phyloP scores from a whole-genome alignment of 345 rosid species.

The Heritiera fomes region DNA sequence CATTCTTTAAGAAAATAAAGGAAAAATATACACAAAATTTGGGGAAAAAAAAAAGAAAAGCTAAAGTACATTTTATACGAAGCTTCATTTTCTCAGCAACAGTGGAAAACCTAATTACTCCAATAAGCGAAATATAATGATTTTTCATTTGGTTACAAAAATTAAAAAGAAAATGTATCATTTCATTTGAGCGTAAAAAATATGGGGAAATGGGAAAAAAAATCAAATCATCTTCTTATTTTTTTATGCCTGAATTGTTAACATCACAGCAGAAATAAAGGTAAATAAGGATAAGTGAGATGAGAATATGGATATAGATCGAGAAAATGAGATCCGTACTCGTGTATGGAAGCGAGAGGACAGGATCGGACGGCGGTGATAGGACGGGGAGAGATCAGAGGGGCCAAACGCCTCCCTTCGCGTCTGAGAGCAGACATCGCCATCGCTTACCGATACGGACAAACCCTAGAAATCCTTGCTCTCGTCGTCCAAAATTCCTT shows the following conservation, averaged over 20 bases:
- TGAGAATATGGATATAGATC: neutral
- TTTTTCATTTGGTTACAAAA: neutral
- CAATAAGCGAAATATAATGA: neutral
- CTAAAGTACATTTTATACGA: neutral
- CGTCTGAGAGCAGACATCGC: conserved; percentile 78
- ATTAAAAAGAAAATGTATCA: neutral
- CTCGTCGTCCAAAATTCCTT: neutral
- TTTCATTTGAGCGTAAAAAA: neutral
- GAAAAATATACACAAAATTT: neutral
- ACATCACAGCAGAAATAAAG: neutral
- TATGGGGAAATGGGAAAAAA: neutral
- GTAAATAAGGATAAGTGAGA: neutral
- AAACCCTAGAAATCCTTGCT: neutral
- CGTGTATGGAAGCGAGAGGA: conserved; percentile 31
- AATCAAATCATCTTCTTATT: neutral
- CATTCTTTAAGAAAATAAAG: neutral
- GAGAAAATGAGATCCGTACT: conserved; percentile 32
- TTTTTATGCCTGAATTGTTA: neutral
- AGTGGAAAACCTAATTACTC: neutral
- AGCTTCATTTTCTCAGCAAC: neutral
- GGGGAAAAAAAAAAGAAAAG: too few species aligned
- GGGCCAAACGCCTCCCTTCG: conserved; percentile 75
- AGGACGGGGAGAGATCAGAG: conserved; percentile 58
- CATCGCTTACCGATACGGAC: conserved; percentile 29
- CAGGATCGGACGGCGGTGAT: conserved; percentile 48